These are phyloP conservation scores for Cyclocybe cylindracea DNA, from an alignment of 768 basidiomycete species.

Conservation along the genomic window DNA sequence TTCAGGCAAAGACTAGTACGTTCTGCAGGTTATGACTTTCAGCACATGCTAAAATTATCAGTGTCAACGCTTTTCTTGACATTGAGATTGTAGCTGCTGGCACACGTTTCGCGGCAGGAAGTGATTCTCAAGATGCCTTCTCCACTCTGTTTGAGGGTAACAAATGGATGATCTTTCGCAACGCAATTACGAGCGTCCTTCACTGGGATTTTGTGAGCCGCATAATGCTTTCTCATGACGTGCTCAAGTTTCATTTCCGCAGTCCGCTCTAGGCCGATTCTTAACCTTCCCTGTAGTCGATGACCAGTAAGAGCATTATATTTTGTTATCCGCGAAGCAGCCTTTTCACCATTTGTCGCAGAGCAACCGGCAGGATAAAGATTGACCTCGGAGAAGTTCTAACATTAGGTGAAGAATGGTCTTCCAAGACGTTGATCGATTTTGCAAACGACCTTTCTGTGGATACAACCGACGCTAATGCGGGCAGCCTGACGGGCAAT, in stretches of 20 bases:
- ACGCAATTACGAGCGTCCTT: conserved; percentile 52
- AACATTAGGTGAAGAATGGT: conserved; percentile 54
- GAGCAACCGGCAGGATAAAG: conserved; percentile 57
- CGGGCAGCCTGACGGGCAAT: conserved; percentile 56
- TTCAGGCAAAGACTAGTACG: conserved; percentile 47
- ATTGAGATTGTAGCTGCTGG: conserved; percentile 64
- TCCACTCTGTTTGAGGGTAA: conserved; percentile 58
- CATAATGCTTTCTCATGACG: background rate
- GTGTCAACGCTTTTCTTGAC: conserved; percentile 61
- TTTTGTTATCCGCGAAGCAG: background rate
- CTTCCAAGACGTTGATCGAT: conserved; percentile 37
- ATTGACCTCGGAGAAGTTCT: conserved; percentile 56
- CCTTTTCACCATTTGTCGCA: conserved; percentile 17
- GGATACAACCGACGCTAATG: conserved; percentile 47
- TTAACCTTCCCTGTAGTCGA: conserved; percentile 65
- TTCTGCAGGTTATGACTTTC: background rate
- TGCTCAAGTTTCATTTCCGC: background rate
- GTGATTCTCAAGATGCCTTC: conserved; percentile 46
- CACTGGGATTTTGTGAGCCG: conserved; percentile 74
- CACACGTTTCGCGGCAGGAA: conserved; percentile 53
- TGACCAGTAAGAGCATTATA: conserved; percentile 31
- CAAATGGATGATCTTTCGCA: conserved; percentile 71
- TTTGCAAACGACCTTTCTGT: conserved; percentile 40
- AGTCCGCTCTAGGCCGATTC: conserved; percentile 68
- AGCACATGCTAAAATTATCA: conserved; percentile 18